Evolutionary conservation across 148 eudicot species (phyloP), one percentile per base, ranked within the genome.

Genomic region (Rhododendron mucronatum): DNA sequence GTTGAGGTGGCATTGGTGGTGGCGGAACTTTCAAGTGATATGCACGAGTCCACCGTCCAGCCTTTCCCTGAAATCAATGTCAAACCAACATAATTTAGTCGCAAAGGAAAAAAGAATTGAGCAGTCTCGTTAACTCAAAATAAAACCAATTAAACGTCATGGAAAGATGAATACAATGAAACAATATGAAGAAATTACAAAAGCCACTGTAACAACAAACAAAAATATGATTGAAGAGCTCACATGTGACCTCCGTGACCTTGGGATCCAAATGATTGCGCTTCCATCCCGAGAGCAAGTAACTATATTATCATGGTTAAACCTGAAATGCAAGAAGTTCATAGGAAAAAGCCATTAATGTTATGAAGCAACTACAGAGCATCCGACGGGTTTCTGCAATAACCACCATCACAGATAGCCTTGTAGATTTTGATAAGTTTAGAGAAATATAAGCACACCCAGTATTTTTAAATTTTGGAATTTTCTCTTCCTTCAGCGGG

Each of bases 21-120:
- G 98, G 96, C 78, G 99, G 99, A 86, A 97, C 99, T 91, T 97
- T 97, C n/a, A 97, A 96, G 89, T 97, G 99, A 91, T 97, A 97
- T 50, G 98, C 96, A 82, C 91, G 91, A 78, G 90, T 89, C 99
- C 99, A 97, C 78, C 98, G 94, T 84, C 94, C 95, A 86, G 87
- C 89, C 92, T 94, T 97, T 83, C 97, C 98, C 99, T 95, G 86
- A 61, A 73, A 80, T 48, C 48, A 91, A 53, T 76, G 69, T 67
- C 69, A 73, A 76, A 53, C 47, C 23, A 82, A 78, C 45, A 30
- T 28, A 83, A 3, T 26, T 69, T 9, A 37, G 80, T 41, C 48
- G 14, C 4, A 50, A 85, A 45, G 83, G 26, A 14, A 77, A 18
- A 14, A 77, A 16, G 71, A 37, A 51, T 7, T 23, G n/a, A 53